phyloP scores from a whole-genome alignment of 768 basidiomycete genomes.

The Hygrophorus pudorinus region DNA sequence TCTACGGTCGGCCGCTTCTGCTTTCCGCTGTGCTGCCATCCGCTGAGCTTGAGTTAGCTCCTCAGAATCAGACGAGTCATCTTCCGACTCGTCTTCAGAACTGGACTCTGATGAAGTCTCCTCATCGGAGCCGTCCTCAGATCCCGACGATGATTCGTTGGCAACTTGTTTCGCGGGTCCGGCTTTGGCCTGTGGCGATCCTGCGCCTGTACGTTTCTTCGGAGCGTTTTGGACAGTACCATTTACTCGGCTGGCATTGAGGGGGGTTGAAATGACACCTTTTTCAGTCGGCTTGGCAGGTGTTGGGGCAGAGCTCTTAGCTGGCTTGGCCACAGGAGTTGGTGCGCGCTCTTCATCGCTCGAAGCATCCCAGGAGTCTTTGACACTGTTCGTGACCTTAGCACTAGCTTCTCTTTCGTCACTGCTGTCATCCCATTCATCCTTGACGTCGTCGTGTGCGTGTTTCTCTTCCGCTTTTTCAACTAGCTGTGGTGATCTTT shows the following conservation, averaged over 20 bases:
- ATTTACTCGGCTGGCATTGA: slow-evolving; percentile 3
- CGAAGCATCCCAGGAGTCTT: slow-evolving; percentile 42
- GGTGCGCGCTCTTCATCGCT: slow-evolving; percentile 32
- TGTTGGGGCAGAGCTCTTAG: not conserved
- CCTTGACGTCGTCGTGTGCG: slow-evolving; percentile 20
- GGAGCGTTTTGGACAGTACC: not conserved
- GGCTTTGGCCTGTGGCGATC: slow-evolving; percentile 15
- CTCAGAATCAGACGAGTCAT: slow-evolving; percentile 38
- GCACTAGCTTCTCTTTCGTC: slow-evolving; percentile 35
- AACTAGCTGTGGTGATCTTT: slow-evolving; percentile 18
- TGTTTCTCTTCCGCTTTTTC: slow-evolving; percentile 26
- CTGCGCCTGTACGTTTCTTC: slow-evolving; percentile 9
- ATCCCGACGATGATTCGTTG: slow-evolving; percentile 25
- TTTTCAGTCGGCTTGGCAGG: not conserved
- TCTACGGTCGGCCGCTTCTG: slow-evolving; percentile 73
- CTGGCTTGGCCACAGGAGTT: slow-evolving; percentile 5
- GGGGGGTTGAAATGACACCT: slow-evolving; percentile 1
- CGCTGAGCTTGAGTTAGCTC: slow-evolving; percentile 61
- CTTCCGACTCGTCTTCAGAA: slow-evolving; percentile 41
- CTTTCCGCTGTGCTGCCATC: slow-evolving; percentile 62
- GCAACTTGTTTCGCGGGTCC: slow-evolving; percentile 4
- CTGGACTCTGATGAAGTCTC: slow-evolving; percentile 37
- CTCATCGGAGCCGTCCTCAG: slow-evolving; percentile 35
- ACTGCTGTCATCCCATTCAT: slow-evolving; percentile 62
- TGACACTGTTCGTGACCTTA: slow-evolving; percentile 20